These are phyloP conservation scores for Coffea humblotiana DNA, from an alignment of 305 asterid species.

Conservation along the genomic window DNA sequence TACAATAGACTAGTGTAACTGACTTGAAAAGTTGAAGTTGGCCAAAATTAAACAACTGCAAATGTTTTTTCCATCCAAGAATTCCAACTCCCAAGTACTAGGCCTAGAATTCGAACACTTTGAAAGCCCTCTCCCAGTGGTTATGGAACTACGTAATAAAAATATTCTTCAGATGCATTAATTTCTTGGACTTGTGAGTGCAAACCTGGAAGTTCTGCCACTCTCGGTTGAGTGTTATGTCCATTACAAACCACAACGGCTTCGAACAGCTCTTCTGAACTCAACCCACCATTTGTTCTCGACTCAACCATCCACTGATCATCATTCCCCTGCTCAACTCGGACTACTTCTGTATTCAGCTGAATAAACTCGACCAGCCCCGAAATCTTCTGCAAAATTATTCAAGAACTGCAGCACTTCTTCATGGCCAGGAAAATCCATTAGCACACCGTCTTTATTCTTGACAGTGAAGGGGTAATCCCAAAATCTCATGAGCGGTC, in stretches of 20 bases:
- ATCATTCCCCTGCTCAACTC: conserved; percentile 40
- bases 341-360: conserved; percentile 45
- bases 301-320: conserved; percentile 51
- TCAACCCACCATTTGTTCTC: conserved; percentile 21
- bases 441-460: conserved; percentile 19
- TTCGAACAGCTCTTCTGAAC: conserved; percentile 44
- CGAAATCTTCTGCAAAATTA: conserved; percentile 42
- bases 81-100: too few species aligned
- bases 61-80: too few species aligned
- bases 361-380: conserved; percentile 40
- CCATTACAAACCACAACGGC: conserved; percentile 71
- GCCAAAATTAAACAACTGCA: too few species aligned
- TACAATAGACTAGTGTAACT: too few species aligned
- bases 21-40: too few species aligned
- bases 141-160: too few species aligned
- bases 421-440: conserved; percentile 53
- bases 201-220: conserved; percentile 55
- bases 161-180: too few species aligned
- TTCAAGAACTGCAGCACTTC: conserved; percentile 57
- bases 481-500: conserved; percentile 53
- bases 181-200: not conserved
- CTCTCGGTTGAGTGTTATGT: conserved; percentile 46
- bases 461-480: conserved; percentile 46
- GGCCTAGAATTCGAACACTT: too few species aligned
- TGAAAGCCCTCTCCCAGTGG: too few species aligned